Evolutionary conservation across 176 grass and related monocot species (phyloP).

Genomic region (bread wheat (Triticum aestivum)): IWGSC_CS_RefSeq_v2.1 NC_057810.1:726651479-726651978

Average conservation of each 20-base stretch:
- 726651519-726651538: background rate
- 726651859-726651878: too few species aligned
- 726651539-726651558: background rate
- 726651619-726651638: background rate
- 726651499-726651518: background rate
- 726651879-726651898: too few species aligned
- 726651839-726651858: too few species aligned
- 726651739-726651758: background rate
- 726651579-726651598: background rate
- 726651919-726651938: too few species aligned
- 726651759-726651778: background rate
- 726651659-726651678: background rate
- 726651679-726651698: background rate
- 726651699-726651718: background rate
- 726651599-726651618: background rate
- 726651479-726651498: background rate
- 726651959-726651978: too few species aligned
- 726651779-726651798: too few species aligned
- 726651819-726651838: too few species aligned
- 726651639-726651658: background rate
- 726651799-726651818: too few species aligned
- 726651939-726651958: too few species aligned
- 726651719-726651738: background rate
- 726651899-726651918: too few species aligned
- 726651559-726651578: background rate